phyloP scores from a whole-genome alignment of 495 filamentous ascomycete genomes.

The Podospora australis region DNA sequence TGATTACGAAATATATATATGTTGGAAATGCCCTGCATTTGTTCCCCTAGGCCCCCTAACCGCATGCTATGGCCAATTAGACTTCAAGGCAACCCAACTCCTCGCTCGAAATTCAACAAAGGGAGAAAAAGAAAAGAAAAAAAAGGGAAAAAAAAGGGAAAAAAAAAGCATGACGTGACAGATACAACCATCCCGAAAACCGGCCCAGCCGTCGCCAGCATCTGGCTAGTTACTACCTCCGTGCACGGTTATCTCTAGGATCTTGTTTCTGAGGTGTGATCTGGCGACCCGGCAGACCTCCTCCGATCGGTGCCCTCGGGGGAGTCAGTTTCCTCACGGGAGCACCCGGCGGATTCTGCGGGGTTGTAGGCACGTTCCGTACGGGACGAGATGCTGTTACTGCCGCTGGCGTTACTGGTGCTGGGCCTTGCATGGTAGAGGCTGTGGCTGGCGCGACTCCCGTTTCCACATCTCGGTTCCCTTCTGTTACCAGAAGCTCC shows the following conservation, averaged over 20 bases:
- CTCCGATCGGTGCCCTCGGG: neutral
- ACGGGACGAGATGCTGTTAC: neutral
- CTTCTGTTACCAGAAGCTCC: neutral
- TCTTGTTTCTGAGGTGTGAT: conserved; percentile 1
- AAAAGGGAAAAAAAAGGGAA: neutral
- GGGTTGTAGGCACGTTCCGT: neutral
- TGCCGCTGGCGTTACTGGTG: neutral
- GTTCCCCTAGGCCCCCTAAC: neutral
- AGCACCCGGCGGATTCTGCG: neutral
- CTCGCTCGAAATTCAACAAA: neutral
- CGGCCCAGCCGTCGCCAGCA: neutral
- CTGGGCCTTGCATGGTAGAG: neutral
- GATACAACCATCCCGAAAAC: neutral
- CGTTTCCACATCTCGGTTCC: conserved; percentile 7
- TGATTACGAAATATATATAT: neutral
- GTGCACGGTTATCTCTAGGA: conserved; percentile 6
- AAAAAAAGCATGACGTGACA: too few relatives aligned
- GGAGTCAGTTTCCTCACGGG: conserved; percentile 6
- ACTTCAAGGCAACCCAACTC: neutral
- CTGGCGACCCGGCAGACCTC: conserved; percentile 2
- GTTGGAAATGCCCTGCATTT: neutral
- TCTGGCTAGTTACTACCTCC: neutral
- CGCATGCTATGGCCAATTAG: neutral
- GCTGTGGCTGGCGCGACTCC: conserved; percentile 1
- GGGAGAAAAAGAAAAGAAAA: neutral